phyloP scores from a whole-genome alignment of 2,329 filamentous ascomycete species.

The Claviceps pazoutovae region DNA sequence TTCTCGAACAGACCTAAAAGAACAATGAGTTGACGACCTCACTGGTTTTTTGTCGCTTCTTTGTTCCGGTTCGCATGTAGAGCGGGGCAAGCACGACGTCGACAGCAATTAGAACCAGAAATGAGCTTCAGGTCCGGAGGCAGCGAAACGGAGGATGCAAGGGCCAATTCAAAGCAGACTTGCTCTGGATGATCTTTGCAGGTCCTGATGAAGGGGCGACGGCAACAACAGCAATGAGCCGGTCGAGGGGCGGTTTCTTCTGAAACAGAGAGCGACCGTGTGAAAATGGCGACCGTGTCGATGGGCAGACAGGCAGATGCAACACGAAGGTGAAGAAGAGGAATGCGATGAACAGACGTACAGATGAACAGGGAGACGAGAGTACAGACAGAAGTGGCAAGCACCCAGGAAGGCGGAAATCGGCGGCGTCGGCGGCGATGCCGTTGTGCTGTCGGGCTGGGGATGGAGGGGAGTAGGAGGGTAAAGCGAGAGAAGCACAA shows the following conservation, averaged over 20 bases:
- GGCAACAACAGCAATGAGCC: background rate
- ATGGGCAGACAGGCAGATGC: background rate
- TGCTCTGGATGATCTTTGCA: conserved; percentile 1
- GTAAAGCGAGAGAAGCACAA: conserved; percentile 11
- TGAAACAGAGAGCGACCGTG: conserved; percentile 1
- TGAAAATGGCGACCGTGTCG: background rate
- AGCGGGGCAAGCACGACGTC: background rate
- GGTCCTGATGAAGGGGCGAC: background rate
- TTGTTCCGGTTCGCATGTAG: background rate
- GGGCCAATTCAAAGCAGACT: background rate
- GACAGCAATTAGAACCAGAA: background rate
- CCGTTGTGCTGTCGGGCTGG: conserved; percentile 15
- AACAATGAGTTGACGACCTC: background rate
- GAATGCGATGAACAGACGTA: conserved; percentile 2
- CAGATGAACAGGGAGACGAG: conserved; percentile 6
- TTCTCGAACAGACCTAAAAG: background rate
- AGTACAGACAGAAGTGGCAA: conserved; percentile 6
- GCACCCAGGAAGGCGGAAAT: conserved; percentile 11
- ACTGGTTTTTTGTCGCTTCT: conserved; percentile 1
- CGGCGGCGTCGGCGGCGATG: conserved; percentile 14
- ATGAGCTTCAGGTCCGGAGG: background rate
- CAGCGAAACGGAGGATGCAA: background rate
- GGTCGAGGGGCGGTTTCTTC: background rate
- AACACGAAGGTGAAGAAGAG: conserved; percentile 1
- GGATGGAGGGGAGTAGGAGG: conserved; percentile 12